Evolutionary conservation across 2,329 filamentous ascomycete species (phyloP).

Genomic region (Sclerotinia spermophila): DNA sequence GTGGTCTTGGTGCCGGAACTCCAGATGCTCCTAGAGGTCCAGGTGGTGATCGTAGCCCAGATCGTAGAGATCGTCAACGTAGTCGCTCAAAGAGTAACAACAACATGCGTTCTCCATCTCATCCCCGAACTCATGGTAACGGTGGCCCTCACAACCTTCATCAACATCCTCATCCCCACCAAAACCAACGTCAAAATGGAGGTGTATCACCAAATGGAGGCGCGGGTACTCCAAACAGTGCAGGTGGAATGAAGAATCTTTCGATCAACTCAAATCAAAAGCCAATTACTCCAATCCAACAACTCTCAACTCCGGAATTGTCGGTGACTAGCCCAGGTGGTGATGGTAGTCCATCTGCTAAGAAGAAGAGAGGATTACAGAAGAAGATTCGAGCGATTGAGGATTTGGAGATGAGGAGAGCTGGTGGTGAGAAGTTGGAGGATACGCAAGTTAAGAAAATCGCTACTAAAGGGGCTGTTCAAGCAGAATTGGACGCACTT

Average conservation of each 20-base stretch:
- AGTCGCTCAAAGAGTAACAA: conserved; percentile 46
- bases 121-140: conserved; percentile 44
- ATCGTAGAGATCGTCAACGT: conserved; percentile 54
- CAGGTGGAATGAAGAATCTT: conserved; percentile 36
- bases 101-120: conserved; percentile 44
- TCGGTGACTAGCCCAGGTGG: conserved; percentile 52
- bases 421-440: conserved; percentile 92
- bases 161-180: conserved; percentile 25
- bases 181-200: conserved; percentile 11
- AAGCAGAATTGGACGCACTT: conserved; percentile 70
- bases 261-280: conserved; percentile 29
- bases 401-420: conserved; percentile 94
- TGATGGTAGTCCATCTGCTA: conserved; percentile 68
- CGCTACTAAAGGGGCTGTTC: conserved; percentile 75
- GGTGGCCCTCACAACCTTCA: conserved; percentile 43
- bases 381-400: conserved; percentile 99
- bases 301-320: conserved; percentile 41
- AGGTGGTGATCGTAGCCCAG: conserved; percentile 33
- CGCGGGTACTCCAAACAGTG: conserved; percentile 2
- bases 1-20: conserved; percentile 38
- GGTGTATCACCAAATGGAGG: conserved; percentile 1
- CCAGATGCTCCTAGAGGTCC: conserved; percentile 25
- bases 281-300: conserved; percentile 27
- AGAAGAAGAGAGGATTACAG: conserved; percentile 88
- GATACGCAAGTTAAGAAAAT: conserved; percentile 99